A percentile compares a stretch with the other conserved stretches of the same genome.
Evolutionary conservation across 2,329 filamentous ascomycete species (phyloP).

Genomic region (Clarireedia hainanense): DNA sequence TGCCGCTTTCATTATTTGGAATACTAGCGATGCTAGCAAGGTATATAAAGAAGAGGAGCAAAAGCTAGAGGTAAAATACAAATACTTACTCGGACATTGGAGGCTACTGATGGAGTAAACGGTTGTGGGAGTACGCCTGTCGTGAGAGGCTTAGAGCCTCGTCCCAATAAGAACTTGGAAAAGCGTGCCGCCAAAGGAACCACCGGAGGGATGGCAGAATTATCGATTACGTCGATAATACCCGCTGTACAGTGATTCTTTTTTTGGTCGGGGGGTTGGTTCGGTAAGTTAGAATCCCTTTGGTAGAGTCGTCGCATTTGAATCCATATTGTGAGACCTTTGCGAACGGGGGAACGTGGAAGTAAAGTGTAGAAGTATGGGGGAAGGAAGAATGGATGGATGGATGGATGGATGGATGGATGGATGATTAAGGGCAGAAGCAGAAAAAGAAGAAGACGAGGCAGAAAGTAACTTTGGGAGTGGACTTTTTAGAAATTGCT

Average conservation of each 20-base stretch:
- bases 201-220: neutral
- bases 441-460: no score
- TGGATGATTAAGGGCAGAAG: no score
- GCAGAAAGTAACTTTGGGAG: no score
- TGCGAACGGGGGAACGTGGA: no score
- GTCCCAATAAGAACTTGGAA: constrained; percentile 5
- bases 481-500: no score
- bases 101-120: neutral
- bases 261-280: neutral
- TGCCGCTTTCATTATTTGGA: neutral
- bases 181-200: neutral
- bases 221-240: no score
- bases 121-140: neutral
- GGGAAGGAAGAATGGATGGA: no score
- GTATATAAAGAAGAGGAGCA: neutral
- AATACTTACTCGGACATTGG: constrained; percentile 8
- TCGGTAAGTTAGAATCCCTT: neutral
- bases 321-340: no score
- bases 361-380: no score
- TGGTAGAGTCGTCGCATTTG: neutral
- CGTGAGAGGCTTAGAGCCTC: constrained; percentile 8
- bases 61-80: neutral
- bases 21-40: neutral
- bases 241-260: no score
- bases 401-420: no score